Base-by-base conservation (phyloP, 805 yeast genomes). In the Spathaspora passalidarum region DNA sequence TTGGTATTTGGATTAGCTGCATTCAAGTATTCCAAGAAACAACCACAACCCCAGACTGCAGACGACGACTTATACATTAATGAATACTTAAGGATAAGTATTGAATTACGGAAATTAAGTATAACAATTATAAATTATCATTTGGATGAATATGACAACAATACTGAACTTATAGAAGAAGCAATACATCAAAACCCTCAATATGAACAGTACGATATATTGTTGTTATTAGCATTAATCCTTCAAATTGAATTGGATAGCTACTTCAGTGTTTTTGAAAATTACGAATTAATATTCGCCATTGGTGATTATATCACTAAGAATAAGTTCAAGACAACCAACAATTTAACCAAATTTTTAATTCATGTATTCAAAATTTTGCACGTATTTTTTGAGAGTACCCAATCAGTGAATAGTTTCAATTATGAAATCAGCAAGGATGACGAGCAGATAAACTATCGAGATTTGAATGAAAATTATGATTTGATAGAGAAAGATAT, bases 371-470 rank as follows among this genome's bases (percentile, higher is more conserved):
- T 74, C 56, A 61, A 50, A 47, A 65, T 58, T 51, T 51, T 66
- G 49, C 55, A 62, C 49, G 53, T 69, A 13, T 69, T 75, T 44
- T 79, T 63, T 54, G 71, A 63, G 47, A 70, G 81, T 10, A 77
- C 83, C 1, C 76, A 78, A 35, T 65, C 75, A 1, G 72, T 79
- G 34, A 79, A 75, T 53, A 53, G 67, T 11, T 67, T 69, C 49
- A 75, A 76, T 52, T 79, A 78, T 54, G 54, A 67, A 19, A 71
- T 79, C 22, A 55, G 61, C 11, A 66, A 62, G 19, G 54, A 50
- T 14, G 73, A 66, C 32, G 56, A 56, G 25, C 71, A 65, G 9
- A 62, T 57, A 32, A 72, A 73, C n/a, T 76, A 75, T 51, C 71
- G 69, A 48, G 83, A 78, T 53, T 59, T 72, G 43, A 55, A 59